Evolutionary conservation across 331 rosid genomes (phyloP).

Genomic region (Pyrus hybrid): DNA sequence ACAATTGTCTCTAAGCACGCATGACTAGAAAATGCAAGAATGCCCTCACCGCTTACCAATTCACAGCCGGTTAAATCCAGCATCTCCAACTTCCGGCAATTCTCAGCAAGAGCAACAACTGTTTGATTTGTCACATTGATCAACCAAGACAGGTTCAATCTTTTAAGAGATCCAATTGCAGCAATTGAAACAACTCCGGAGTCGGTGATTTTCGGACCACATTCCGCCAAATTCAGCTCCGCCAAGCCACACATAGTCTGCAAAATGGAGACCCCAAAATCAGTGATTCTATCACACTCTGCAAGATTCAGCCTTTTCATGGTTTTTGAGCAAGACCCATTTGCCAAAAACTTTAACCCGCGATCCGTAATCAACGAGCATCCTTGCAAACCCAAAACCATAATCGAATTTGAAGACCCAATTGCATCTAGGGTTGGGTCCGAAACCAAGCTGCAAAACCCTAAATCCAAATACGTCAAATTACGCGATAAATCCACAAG

Average conservation of each 20-base stretch:
- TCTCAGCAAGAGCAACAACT: conserved; percentile 10
- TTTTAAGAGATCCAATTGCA: conserved; percentile 9
- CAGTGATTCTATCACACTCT: conserved; percentile 15
- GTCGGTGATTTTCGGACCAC: conserved; percentile 22
- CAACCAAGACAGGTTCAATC: conserved; percentile 18
- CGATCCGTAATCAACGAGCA: conserved; percentile 14
- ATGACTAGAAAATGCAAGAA: conserved; percentile 17
- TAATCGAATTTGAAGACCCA: conserved; percentile 1
- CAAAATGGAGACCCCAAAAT: conserved; percentile 8
- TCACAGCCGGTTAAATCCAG: conserved; percentile 22
- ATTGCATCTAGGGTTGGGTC: conserved; percentile 19
- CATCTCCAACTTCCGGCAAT: conserved; percentile 1
- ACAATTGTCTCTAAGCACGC: conserved; percentile 9
- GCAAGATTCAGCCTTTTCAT: background rate
- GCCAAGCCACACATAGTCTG: conserved; percentile 8
- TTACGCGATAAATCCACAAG: background rate
- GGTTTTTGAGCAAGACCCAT: conserved; percentile 12
- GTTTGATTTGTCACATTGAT: conserved; percentile 14
- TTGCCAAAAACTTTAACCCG: conserved; percentile 11
- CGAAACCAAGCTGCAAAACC: background rate
- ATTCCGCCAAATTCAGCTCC: conserved; percentile 21
- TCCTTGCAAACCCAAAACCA: conserved; percentile 6
- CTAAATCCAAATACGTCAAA: conserved; percentile 18
- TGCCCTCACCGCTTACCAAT: conserved; percentile 13
- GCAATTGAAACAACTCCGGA: conserved; percentile 12